These are phyloP conservation scores for Leucosporidium creatinivorum DNA, from an alignment of 768 basidiomycete genomes.

Conservation along the genomic window DNA sequence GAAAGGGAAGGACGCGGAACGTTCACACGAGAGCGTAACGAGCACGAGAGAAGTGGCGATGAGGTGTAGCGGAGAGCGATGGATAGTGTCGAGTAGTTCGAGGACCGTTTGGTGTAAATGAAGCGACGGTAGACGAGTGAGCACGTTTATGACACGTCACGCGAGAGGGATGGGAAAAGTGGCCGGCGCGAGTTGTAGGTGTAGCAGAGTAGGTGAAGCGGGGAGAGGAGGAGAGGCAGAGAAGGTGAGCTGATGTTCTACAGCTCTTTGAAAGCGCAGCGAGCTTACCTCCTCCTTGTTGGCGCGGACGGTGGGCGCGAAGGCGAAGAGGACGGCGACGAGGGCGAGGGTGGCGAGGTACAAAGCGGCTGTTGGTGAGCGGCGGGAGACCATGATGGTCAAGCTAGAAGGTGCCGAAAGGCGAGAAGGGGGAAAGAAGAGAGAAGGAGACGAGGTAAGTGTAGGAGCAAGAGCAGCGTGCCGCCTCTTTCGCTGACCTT, in stretches of 20 bases:
- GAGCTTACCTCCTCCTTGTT: slow-evolving; percentile 28
- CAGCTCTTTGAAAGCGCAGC: too few species aligned
- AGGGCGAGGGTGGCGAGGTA: neutral
- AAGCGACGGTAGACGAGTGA: too few species aligned
- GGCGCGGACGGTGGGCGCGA: slow-evolving; percentile 13
- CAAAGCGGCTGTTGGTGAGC: neutral
- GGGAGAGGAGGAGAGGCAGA: too few species aligned
- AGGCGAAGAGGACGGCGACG: slow-evolving; percentile 18
- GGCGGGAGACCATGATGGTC: neutral
- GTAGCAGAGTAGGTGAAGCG: too few species aligned
- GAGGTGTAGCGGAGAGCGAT: neutral
- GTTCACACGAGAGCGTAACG: neutral
- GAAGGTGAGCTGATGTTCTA: too few species aligned
- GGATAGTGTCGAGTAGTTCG: too few species aligned
- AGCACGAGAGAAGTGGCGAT: neutral
- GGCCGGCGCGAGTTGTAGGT: too few species aligned
- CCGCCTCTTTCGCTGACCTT: too few species aligned
- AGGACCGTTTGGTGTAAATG: too few species aligned
- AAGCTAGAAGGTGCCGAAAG: neutral
- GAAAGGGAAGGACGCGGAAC: neutral
- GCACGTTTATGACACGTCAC: neutral
- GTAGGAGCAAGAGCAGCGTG: neutral
- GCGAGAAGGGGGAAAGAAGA: neutral
- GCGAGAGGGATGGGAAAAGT: neutral
- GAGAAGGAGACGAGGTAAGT: neutral